Evolutionary conservation across 164 flowering plant species (phyloP).

Genomic region (Vitis rotundifolia): DNA sequence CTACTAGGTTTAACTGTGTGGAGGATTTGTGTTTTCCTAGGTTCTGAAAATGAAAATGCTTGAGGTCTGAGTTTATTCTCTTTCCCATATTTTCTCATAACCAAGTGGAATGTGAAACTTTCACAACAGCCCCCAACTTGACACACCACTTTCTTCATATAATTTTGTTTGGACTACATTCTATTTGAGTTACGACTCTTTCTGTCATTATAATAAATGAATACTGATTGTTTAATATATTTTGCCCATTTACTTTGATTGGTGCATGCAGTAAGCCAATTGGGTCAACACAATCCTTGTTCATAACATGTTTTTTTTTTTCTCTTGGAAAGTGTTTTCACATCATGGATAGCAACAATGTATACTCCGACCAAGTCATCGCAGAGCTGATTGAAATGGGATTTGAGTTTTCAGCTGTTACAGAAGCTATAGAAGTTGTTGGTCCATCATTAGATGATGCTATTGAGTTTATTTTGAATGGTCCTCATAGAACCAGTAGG

Average conservation of each 20-base stretch:
- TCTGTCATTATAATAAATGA: background rate
- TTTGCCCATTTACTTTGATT: background rate
- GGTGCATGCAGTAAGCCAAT: background rate
- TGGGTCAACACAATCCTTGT: no score
- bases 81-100: background rate
- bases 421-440: conserved; percentile 57
- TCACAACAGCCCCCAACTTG: background rate
- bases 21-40: background rate
- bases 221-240: background rate
- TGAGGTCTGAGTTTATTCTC: no score
- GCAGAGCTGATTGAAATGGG: conserved; percentile 69
- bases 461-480: conserved; percentile 51
- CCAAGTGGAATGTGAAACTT: background rate
- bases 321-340: background rate
- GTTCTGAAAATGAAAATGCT: no score
- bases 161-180: background rate
- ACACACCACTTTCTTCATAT: background rate
- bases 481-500: conserved; percentile 11
- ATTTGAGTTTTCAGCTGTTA: conserved; percentile 44
- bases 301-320: no score
- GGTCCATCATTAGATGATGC: conserved; percentile 59
- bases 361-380: conserved; percentile 39
- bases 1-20: background rate
- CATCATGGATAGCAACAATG: conserved; percentile 31
- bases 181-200: background rate